Percentiles rank a stretch among this genome's conserved stretches.
Conservation (phyloP, 2,329 filamentous ascomycete species). For the Diaporthe ampelina region DNA sequence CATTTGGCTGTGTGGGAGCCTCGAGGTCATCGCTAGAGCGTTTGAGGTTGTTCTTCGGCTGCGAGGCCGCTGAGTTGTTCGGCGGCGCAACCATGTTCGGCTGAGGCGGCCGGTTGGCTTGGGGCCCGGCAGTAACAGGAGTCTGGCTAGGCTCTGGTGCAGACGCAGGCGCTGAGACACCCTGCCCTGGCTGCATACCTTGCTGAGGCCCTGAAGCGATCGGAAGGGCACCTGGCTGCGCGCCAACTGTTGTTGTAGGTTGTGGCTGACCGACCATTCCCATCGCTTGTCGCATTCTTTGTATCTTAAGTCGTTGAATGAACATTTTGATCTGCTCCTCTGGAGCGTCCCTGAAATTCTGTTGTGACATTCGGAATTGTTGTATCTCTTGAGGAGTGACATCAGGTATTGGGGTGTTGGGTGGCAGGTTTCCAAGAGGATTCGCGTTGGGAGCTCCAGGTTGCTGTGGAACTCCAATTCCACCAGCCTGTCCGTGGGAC, state of each 20-base stretch:
- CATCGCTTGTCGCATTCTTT: constrained; percentile 37
- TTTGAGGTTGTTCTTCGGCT: constrained; percentile 62
- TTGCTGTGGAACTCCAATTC: constrained; percentile 35
- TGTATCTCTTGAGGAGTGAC: constrained; percentile 48
- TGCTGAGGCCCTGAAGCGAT: constrained; percentile 37
- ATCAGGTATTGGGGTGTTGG: constrained; percentile 43
- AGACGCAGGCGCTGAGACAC: constrained; percentile 43
- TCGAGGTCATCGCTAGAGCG: constrained; percentile 65
- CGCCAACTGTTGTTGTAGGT: constrained; percentile 20
- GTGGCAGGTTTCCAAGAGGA: constrained; percentile 42
- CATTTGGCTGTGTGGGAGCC: constrained; percentile 44
- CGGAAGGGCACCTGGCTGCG: constrained; percentile 34
- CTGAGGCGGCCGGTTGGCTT: constrained; percentile 46
- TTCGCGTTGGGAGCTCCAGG: constrained; percentile 27
- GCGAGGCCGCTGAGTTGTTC: constrained; percentile 55
- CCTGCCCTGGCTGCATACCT: constrained; percentile 45
- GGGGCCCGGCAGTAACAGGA: constrained; percentile 42
- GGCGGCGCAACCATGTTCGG: constrained; percentile 54
- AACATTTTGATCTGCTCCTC: constrained; percentile 45
- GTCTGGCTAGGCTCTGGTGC: constrained; percentile 46
- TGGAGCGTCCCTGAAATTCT: constrained; percentile 43
- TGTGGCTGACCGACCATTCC: constrained; percentile 27
- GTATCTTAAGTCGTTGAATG: constrained; percentile 42
- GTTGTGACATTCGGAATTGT: constrained; percentile 45
- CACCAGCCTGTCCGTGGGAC: constrained; percentile 35